These are phyloP conservation scores for Malus sieversii DNA, from an alignment of 306 rosid species.

Conservation along the genomic window DNA sequence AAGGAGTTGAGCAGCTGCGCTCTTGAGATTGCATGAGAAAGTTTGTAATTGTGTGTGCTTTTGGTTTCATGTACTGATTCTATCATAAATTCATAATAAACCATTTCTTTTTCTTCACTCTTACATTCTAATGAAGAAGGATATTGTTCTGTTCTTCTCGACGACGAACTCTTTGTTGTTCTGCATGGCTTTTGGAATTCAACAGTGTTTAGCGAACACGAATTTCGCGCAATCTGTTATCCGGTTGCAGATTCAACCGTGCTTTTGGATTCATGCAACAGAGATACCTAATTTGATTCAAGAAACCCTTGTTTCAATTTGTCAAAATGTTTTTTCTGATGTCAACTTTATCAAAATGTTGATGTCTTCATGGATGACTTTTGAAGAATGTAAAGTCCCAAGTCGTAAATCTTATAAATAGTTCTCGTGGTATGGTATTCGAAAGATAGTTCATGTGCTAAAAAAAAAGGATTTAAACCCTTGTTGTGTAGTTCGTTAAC, in stretches of 20 bases:
- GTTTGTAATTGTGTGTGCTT: not conserved
- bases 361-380: not conserved
- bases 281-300: not conserved
- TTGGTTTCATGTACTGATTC: not conserved
- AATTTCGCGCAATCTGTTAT: not conserved
- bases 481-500: too few species aligned
- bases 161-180: not conserved
- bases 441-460: fast-evolving
- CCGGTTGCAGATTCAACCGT: not conserved
- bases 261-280: not conserved
- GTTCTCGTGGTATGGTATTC: too few species aligned
- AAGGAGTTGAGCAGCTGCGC: too few species aligned
- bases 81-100: not conserved
- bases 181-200: not conserved
- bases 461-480: too few species aligned
- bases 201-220: not conserved
- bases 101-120: not conserved
- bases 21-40: not conserved
- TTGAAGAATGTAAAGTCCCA: not conserved
- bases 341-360: not conserved
- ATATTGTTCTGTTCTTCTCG: not conserved
- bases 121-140: not conserved
- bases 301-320: not conserved
- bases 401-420: too few species aligned
- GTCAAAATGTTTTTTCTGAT: not conserved